Conservation (phyloP, 257 asterid species). For the Perilla frutescens region DNA sequence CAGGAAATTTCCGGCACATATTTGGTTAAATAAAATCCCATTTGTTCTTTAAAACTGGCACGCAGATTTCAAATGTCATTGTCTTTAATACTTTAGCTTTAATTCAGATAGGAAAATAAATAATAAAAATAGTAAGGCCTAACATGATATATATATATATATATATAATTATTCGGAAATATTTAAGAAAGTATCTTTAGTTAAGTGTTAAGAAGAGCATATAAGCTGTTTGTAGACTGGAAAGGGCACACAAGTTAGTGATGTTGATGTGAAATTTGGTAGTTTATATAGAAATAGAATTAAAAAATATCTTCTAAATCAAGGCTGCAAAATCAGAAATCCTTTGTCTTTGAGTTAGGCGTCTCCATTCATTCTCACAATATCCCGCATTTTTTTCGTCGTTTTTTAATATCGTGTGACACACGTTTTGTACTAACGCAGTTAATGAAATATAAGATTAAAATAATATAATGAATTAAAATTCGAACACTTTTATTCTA, state of each 20-base stretch:
- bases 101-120: neutral
- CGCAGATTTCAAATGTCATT: neutral
- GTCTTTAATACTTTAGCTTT: neutral
- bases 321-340: conserved; percentile 10
- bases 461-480: neutral
- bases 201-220: too few species aligned
- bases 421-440: neutral
- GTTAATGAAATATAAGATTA: neutral
- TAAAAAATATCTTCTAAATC: too few species aligned
- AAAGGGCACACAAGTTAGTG: neutral
- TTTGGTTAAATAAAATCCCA: too few species aligned
- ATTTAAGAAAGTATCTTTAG: neutral
- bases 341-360: neutral
- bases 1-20: too few species aligned
- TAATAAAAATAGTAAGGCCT: too few species aligned
- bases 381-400: neutral
- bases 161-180: neutral
- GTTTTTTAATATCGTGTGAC: neutral
- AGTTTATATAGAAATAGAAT: conserved; percentile 12
- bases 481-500: neutral
- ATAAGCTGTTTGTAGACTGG: conserved; percentile 15
- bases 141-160: neutral
- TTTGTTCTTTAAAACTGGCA: too few species aligned
- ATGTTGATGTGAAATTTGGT: conserved; percentile 22
- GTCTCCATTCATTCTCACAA: neutral